These are phyloP conservation scores for Dichotomopilus funicola DNA, from an alignment of 2,329 filamentous ascomycete genomes.

Conservation along the genomic window DNA sequence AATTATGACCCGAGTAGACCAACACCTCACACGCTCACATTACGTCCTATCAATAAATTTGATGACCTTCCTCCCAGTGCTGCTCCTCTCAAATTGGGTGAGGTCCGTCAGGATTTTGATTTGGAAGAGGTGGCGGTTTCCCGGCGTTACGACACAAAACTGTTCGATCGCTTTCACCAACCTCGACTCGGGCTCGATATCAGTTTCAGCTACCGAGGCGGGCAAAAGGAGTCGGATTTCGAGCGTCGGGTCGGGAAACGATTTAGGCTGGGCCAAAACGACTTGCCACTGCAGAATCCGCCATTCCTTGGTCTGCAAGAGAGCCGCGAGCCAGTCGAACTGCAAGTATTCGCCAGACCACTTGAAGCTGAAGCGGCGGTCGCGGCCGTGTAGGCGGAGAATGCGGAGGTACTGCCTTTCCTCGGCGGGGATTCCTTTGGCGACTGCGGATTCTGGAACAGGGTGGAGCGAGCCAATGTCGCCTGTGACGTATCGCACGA, in stretches of 20 bases:
- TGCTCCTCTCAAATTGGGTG: neutral
- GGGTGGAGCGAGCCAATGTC: neutral
- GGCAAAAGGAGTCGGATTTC: neutral
- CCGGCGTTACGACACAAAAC: neutral
- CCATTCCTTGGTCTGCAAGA: neutral
- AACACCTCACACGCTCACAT: too few relatives aligned
- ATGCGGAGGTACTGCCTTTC: neutral
- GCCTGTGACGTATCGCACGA: neutral
- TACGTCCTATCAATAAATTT: neutral
- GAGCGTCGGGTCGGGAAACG: neutral
- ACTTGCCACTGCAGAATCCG: neutral
- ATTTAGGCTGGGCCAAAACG: neutral
- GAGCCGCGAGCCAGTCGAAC: neutral
- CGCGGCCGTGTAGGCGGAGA: neutral
- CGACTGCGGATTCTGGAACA: neutral
- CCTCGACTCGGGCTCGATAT: neutral
- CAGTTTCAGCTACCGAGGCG: neutral
- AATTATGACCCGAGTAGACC: too few relatives aligned
- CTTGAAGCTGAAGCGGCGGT: neutral
- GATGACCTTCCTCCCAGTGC: neutral
- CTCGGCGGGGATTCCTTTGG: neutral
- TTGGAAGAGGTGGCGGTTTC: neutral
- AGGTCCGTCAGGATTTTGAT: neutral
- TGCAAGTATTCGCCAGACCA: neutral
- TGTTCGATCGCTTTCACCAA: neutral